Evolutionary conservation across 73 alveolate genomes (phyloP).

Genomic region (Paramecium biaurelia): DNA sequence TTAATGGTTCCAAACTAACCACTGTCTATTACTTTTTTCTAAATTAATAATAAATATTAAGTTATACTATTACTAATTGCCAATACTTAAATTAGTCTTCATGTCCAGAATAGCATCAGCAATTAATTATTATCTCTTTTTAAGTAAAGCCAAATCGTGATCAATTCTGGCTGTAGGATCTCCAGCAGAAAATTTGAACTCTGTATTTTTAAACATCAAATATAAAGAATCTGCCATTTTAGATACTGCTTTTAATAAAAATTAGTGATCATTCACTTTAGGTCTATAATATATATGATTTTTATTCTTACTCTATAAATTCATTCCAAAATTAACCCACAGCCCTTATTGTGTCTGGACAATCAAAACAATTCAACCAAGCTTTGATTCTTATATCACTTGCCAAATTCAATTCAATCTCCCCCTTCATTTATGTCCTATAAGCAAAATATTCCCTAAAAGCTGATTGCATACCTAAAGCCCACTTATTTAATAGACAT

Average conservation of each 20-base stretch:
- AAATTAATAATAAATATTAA: background rate
- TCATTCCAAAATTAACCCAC: conserved; percentile 55
- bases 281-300: background rate
- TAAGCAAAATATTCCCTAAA: conserved; percentile 55
- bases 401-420: conserved; percentile 42
- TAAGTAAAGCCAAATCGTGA: background rate
- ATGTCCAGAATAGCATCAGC: background rate
- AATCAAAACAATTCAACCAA: conserved; percentile 49
- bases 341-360: conserved; percentile 40
- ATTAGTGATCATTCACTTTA: conserved; percentile 22
- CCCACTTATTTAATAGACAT: conserved; percentile 42
- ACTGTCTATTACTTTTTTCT: background rate
- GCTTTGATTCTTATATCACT: conserved; percentile 50
- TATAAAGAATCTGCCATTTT: conserved; percentile 29
- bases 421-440: conserved; percentile 45
- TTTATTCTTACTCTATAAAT: background rate
- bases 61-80: background rate
- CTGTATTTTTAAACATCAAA: conserved; percentile 14
- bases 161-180: conserved; percentile 44
- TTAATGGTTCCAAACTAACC: background rate
- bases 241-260: background rate
- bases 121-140: background rate
- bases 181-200: conserved; percentile 16
- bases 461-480: conserved; percentile 18
- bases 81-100: background rate